Evolutionary conservation across 169 alveolate genomes (phyloP), one percentile per base, ranked within the genome.

Genomic region (Plasmodium sp.): DNA sequence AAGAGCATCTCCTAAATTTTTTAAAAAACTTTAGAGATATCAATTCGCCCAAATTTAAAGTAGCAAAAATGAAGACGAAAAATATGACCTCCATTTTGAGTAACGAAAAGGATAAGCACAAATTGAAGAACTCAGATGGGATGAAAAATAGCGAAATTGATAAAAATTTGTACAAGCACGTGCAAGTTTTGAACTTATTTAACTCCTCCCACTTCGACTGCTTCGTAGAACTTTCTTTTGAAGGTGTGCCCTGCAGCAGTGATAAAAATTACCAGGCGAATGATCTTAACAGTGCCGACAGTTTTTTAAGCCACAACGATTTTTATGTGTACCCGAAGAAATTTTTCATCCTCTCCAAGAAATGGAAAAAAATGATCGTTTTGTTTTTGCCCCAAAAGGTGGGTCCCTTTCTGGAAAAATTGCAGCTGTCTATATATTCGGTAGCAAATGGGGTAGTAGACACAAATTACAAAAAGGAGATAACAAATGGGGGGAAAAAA

Each of bases 161-260:
- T 75, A 86, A 77, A 41, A 62, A 74, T 86, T 77, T 86, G 54
- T 54, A 75, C 56, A 86, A 86, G 31, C 93, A 86, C 81, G 22
- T 86, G 43, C 93, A 86, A 18, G 54, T 86, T 48, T 51, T 86
- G 39, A 86, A 86, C 39, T 86, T 86, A 75, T 86, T 75, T 86
- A 86, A 86, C 62, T 54, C 54, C 41, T 86, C 93, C 27, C 5
- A 54, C 62, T 86, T 86, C 67, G 88, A 86, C 45, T 86, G 88
- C 39, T 86, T 86, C 27, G 93, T 86, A 31, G 86, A 86, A 77
- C 27, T 86, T 51, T 86, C 93, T n/a, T 86, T 86, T 75, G 93
- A 85, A 18, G 73, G 48, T 84, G 62, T 71, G 22, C 18, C 12
- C 5, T 31, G 67, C 45, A 56, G 43, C 27, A 77, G 45, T 51